Evolutionary conservation across 1,284 basidiomycete genomes (phyloP).

Genomic region (Stygiomarasmius scandens): DNA sequence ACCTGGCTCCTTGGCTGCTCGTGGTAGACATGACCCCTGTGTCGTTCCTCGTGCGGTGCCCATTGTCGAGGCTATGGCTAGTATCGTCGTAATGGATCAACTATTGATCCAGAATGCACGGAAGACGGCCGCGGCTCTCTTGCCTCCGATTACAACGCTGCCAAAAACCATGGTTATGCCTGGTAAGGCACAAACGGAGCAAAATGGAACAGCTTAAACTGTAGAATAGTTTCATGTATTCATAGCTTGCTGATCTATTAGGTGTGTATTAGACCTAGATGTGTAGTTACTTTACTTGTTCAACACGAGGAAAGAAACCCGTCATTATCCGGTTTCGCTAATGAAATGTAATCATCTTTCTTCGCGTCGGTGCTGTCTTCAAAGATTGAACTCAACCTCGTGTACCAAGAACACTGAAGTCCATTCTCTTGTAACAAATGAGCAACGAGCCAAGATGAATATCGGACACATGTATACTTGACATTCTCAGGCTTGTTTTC

Average conservation of each 20-base stretch:
- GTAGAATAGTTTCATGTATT: neutral
- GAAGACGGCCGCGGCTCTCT: constrained; percentile 60
- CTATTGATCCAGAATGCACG: constrained; percentile 87
- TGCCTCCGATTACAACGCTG: constrained; percentile 81
- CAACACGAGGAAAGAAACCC: too few relatives aligned
- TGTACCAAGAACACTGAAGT: too few relatives aligned
- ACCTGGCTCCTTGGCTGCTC: constrained; percentile 83
- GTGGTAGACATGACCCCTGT: constrained; percentile 96
- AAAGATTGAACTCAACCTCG: too few relatives aligned
- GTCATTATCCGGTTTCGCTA: too few relatives aligned
- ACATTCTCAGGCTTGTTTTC: neutral
- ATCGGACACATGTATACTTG: neutral
- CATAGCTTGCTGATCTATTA: neutral
- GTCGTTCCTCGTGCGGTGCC: constrained; percentile 97
- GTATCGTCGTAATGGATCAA: constrained; percentile 93
- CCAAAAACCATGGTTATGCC: constrained; percentile 86
- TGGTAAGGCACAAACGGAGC: constrained; percentile 11
- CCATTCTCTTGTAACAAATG: too few relatives aligned
- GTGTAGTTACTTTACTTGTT: too few relatives aligned
- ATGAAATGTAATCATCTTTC: too few relatives aligned
- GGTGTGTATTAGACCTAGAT: too few relatives aligned
- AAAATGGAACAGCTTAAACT: neutral
- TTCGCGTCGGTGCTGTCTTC: too few relatives aligned
- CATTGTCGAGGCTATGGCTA: constrained; percentile 98
- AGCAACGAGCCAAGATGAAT: too few relatives aligned